These are phyloP conservation scores for Fusarium mexicanum DNA, from an alignment of 2,329 filamentous ascomycete species.

Conservation along the genomic window DNA sequence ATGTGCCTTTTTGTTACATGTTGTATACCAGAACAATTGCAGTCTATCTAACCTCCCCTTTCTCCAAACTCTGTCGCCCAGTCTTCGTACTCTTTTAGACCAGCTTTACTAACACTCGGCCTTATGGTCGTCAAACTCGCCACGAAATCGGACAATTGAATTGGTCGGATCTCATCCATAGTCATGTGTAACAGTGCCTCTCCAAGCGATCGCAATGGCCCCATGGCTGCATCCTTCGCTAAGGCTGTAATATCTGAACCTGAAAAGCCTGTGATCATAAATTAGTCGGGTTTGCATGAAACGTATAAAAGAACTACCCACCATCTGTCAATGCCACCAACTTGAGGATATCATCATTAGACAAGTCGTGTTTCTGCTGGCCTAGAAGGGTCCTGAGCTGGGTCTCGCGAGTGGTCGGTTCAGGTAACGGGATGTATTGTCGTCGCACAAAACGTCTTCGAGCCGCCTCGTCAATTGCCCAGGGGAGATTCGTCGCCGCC, in stretches of 20 bases:
- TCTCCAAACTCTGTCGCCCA: conserved; percentile 96
- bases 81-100: conserved; percentile 88
- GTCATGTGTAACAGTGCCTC: conserved; percentile 90
- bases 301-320: conserved; percentile 52
- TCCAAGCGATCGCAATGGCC: conserved; percentile 87
- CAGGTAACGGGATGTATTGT: conserved; percentile 95
- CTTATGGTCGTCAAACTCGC: conserved; percentile 85
- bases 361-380: conserved; percentile 86
- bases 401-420: conserved; percentile 79
- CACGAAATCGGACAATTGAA: conserved; percentile 83
- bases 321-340: conserved; percentile 87
- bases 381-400: conserved; percentile 84
- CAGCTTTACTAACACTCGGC: conserved; percentile 87
- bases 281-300: conserved; percentile 4
- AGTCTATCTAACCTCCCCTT: conserved; percentile 78
- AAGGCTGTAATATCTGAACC: conserved; percentile 96
- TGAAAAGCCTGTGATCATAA: conserved; percentile 78
- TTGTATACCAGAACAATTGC: conserved; percentile 17
- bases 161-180: conserved; percentile 93
- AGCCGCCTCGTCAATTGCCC: conserved; percentile 97
- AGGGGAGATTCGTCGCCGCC: conserved; percentile 94
- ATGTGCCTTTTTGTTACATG: conserved; percentile 19
- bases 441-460: conserved; percentile 88
- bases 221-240: conserved; percentile 98
- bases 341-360: conserved; percentile 73